These are phyloP conservation scores for Paecilomyces sp. DNA, from an alignment of 2,329 filamentous ascomycete genomes.

Conservation along the genomic window DNA sequence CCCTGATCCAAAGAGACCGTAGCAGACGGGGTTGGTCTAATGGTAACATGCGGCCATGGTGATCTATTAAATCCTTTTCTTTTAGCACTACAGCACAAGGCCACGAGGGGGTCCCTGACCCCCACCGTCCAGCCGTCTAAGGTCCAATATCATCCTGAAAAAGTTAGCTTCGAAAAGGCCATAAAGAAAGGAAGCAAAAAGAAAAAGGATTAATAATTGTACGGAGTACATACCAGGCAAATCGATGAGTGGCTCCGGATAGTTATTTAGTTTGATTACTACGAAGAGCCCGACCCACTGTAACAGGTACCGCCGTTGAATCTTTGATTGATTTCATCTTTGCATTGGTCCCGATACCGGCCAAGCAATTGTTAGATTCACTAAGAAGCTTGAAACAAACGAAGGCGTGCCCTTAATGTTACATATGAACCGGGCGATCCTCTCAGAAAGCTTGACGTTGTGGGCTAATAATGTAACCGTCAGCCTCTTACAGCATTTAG, in stretches of 20 bases:
- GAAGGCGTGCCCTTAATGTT: not conserved
- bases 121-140: not conserved
- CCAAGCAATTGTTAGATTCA: not conserved
- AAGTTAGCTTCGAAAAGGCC: not conserved
- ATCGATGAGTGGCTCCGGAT: not conserved
- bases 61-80: not conserved
- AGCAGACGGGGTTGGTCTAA: not conserved
- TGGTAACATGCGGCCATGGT: not conserved
- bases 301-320: not conserved
- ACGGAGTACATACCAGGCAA: not conserved
- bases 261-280: not conserved
- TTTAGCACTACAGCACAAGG: not conserved
- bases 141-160: not conserved
- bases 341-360: not conserved
- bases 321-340: not conserved
- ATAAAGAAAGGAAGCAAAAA: not conserved
- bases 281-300: not conserved
- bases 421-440: not conserved
- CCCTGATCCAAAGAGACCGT: not conserved
- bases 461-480: not conserved
- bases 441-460: not conserved
- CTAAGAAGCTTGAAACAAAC: not conserved
- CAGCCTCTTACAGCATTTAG: not conserved
- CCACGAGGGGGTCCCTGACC: not conserved
- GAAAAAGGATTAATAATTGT: not conserved